Base-by-base conservation (phyloP, 345 rosid species). In the Jatropha curcas region DNA sequence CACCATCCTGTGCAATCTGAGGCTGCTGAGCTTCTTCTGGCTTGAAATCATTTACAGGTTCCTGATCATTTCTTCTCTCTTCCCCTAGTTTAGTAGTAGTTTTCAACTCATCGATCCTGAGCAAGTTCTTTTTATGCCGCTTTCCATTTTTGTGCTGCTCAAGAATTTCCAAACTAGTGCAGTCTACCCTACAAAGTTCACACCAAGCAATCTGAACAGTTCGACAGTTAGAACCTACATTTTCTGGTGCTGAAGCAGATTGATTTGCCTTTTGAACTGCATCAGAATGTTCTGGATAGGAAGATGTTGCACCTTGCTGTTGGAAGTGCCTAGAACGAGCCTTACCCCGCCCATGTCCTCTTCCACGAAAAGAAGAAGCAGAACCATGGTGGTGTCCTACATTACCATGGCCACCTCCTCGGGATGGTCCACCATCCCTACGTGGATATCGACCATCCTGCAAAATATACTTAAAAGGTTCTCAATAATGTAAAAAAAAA, bases 111-210 rank as follows among this genome's bases (percentile, higher is more conserved):
- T 72, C 80, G 63, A 60, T 60, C 66, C 53, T 72, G 58, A 48
- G 65, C 73, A 76, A 57, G 64, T 81, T 84, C 76, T 71, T 84
- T 53, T 74, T 84, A 71, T 79, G 85, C 25, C 70, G 37, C 71
- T 79, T 84, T 55, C 87, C 85, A 51, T 71, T 79, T 70, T 68
- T 79, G 64, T 76, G 87, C 71, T 76, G 80, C 81, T 81, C 83
- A 46, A 84, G 76, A 50, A 81, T 74, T 74, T 79, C 71, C 73
- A 81, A 69, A 64, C 80, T 76, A 52, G 58, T 76, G 71, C 83
- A 81, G 60, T 71, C 74, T 74, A 84, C 83, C 43, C 63, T 74
- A 67, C 85, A 84, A 58, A 84, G 75, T 72, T 73, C 85, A 46
- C 87, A 84, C 80, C 78, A 65, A 0, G 72, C 83, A 61, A 48